Evolutionary conservation across 164 flowering plant genomes (phyloP), one percentile per base, ranked within the genome.

Genomic region (Stephania japonica): DNA sequence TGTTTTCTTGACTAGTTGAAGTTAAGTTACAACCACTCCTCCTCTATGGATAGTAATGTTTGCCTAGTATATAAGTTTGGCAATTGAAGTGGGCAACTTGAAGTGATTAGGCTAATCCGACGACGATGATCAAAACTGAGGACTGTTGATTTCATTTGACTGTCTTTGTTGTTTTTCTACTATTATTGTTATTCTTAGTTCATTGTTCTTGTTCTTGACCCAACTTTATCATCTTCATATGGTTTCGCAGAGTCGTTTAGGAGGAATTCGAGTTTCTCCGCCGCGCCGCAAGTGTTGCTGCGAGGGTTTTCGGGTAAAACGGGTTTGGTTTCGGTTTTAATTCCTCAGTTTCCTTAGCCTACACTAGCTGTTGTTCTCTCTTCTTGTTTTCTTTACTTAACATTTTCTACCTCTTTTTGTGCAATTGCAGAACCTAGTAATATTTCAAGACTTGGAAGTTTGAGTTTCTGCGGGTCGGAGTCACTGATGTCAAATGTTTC

Each of bases 371-470:
- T n/a, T n/a, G n/a, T n/a, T n/a, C n/a, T n/a, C n/a, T n/a, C n/a
- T 25, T 41, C 1, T 62, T 56, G 24, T 26, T 23, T 59, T 69
- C 63, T 21, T 7, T 21, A 1, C 14, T 26, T 38, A 16, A 19
- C 19, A 56, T 56, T 8, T 42, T 50, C 42, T 61, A 18, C 62
- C 1, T 19, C 53, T 21, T 42, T 74, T 38, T 23, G 7, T 62
- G 42, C 66, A 65, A 32, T 77, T 77, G 65, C 83, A 87, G 88
- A 78, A 74, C 49, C 64, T 61, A 73, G 65, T 50, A 62, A 75
- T 62, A 77, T 73, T 47, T 75, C 80, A 59, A 69, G 63, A 16
- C 27, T 73, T 63, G 78, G 73, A 70, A 76, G 49, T 53, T 38
- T 65, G 72, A 78, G 69, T 71, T 70, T 63, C 69, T 42, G 78